phyloP scores from a whole-genome alignment of 2,329 filamentous ascomycete species.

The Claviceps capensis region DNA sequence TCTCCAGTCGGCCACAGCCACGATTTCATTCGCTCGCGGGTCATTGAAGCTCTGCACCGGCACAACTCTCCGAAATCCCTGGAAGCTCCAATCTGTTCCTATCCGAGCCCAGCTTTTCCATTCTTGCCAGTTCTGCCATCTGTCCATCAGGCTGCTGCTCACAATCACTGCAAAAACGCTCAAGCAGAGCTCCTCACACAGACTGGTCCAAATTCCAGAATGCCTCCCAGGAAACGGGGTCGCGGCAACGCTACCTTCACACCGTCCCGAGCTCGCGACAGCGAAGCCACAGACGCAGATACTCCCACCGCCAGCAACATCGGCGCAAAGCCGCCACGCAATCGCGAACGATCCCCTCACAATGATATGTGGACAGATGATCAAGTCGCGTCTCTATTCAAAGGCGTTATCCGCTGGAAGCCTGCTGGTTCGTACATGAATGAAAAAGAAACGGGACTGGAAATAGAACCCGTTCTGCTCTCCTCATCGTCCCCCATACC shows the following conservation, averaged over 20 bases:
- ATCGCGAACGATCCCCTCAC: conserved; percentile 11
- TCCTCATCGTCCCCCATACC: not conserved
- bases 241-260: conserved; percentile 43
- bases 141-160: not conserved
- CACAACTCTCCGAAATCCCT: not conserved
- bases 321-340: conserved; percentile 13
- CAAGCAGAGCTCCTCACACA: not conserved
- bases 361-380: conserved; percentile 87
- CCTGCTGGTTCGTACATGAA: conserved; percentile 57
- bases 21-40: not conserved
- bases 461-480: not conserved
- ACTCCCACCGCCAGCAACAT: conserved; percentile 41
- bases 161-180: not conserved
- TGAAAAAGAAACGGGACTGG: not conserved
- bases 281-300: conserved; percentile 48
- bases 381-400: conserved; percentile 84
- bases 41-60: not conserved
- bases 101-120: not conserved
- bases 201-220: conserved; percentile 18
- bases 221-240: conserved; percentile 59
- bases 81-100: not conserved
- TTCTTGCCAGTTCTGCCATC: not conserved
- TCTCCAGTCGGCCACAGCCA: not conserved
- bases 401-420: conserved; percentile 87
- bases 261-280: conserved; percentile 37